Base-by-base conservation (phyloP, 768 basidiomycete genomes). In the Pulveroboletus sp. region DNA sequence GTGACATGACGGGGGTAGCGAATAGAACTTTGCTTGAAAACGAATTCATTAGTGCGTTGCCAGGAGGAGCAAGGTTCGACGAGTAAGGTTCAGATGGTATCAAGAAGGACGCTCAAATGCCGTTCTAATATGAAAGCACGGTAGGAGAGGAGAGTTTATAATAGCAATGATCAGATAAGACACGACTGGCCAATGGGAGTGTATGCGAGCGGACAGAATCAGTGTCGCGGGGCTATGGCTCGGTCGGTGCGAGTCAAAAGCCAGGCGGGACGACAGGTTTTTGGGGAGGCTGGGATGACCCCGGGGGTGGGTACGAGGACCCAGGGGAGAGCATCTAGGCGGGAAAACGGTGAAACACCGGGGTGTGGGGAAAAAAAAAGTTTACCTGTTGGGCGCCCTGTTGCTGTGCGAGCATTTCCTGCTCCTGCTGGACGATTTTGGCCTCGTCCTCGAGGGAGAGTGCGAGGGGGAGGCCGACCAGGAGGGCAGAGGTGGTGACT, bases 391-490 rank as follows among this genome's bases (percentile, higher is more conserved):
- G 90, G 12, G 86, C 86, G 37, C 93, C 93, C 68, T 91, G 87
- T 66, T 93, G 91, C 68, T 95, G 93, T 45, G 90, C 90, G 54
- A 89, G 73, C 79, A 91, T 81, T 71, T 97, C 93, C 71, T 89
- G 85, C 71, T 98, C 96, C 71, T 97, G 93, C 40, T 86, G 84
- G 11, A 93, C 86, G 49, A 95, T 80, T 71, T 93, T 93, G 46
- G 90, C 87, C 74, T 99, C 96, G 71, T 96, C 95, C 71, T 99
- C 96, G 60, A 98, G 76, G 53, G 84, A 86, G 59, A 98, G 78
- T 5, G 94, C 93, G 54, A 98, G 77, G 29, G 96, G 96, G 32
- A 99, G 76, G 13, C 91, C 96, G 43, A 99, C 86, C 56, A 99
- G 81, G 47, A 99, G 76, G 1, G 94, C 93, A 37, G 87, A 90